These are phyloP conservation scores for Phytophthora fragariaefolia DNA, from an alignment of 352 stramenopile species.

Conservation along the genomic window DNA sequence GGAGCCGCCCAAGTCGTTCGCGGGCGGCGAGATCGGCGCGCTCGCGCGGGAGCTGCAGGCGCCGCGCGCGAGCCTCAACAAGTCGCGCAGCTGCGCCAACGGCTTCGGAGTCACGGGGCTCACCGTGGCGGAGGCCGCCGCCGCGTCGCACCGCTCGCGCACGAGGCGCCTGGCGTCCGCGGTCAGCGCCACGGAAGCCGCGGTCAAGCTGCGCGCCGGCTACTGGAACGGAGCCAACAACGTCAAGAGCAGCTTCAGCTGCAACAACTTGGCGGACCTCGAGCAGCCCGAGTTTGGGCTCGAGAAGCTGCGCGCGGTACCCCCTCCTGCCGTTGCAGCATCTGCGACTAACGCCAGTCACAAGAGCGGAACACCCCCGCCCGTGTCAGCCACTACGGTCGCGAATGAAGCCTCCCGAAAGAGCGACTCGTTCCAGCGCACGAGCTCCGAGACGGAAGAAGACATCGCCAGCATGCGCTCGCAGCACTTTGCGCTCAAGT, in stretches of 20 bases:
- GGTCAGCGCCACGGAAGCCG: slow-evolving; percentile 28
- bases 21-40: slow-evolving; percentile 44
- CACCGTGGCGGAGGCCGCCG: slow-evolving; percentile 68
- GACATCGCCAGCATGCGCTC: slow-evolving; percentile 46
- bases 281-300: slow-evolving; percentile 56
- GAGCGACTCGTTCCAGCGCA: slow-evolving; percentile 58
- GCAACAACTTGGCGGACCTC: slow-evolving; percentile 79
- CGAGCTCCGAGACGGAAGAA: slow-evolving; percentile 41
- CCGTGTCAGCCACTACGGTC: slow-evolving; percentile 31
- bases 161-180: slow-evolving; percentile 45
- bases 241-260: slow-evolving; percentile 84
- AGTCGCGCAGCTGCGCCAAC: slow-evolving; percentile 67
- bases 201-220: slow-evolving; percentile 53
- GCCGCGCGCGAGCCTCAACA: slow-evolving; percentile 38
- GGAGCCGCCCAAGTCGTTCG: slow-evolving; percentile 43
- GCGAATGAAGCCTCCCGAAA: slow-evolving; percentile 45
- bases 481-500: slow-evolving; percentile 48
- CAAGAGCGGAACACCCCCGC: slow-evolving; percentile 42
- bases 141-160: slow-evolving; percentile 68
- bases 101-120: slow-evolving; percentile 60
- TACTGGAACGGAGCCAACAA: slow-evolving; percentile 80
- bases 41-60: slow-evolving; percentile 17
- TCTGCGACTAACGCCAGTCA: slow-evolving; percentile 47
- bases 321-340: slow-evolving; percentile 18
- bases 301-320: slow-evolving; percentile 40